These are phyloP conservation scores for Musa beccarii DNA, from an alignment of 176 grass and related monocot species.

Conservation along the genomic window DNA sequence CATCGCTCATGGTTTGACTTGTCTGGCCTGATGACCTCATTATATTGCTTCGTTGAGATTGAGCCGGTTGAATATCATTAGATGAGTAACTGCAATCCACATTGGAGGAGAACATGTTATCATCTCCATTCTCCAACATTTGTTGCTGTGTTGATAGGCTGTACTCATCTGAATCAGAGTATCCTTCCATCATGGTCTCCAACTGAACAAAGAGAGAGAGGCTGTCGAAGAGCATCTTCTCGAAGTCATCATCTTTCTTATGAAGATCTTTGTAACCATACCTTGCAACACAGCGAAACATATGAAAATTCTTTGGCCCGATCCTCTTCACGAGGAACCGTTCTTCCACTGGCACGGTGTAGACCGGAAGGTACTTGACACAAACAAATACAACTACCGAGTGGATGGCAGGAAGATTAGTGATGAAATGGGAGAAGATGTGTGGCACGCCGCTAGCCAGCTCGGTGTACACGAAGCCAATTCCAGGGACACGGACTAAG, in stretches of 20 bases:
- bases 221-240: slow-evolving; percentile 51
- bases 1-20: slow-evolving; percentile 23
- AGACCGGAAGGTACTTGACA: slow-evolving; percentile 68
- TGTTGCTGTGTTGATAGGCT: slow-evolving; percentile 21
- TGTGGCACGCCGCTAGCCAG: slow-evolving; percentile 59
- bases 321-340: slow-evolving; percentile 55
- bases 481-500: slow-evolving; percentile 65
- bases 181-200: slow-evolving; percentile 69
- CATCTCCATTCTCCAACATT: slow-evolving; percentile 20
- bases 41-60: slow-evolving; percentile 27
- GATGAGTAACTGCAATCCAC: slow-evolving; percentile 31
- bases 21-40: slow-evolving; percentile 40
- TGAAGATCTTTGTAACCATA: slow-evolving; percentile 85
- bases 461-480: slow-evolving; percentile 71
- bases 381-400: slow-evolving; percentile 67
- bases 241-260: slow-evolving; percentile 63
- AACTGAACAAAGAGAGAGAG: slow-evolving; percentile 42
- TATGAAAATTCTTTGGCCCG: slow-evolving; percentile 57
- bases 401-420: slow-evolving; percentile 78
- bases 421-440: slow-evolving; percentile 92
- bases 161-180: slow-evolving; percentile 49
- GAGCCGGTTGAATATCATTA: slow-evolving; percentile 25
- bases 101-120: slow-evolving; percentile 21
- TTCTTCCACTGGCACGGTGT: slow-evolving; percentile 51
- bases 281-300: slow-evolving; percentile 66